Evolutionary conservation across 257 asterid species (phyloP), one percentile per base, ranked within the genome.

Genomic region (Thymus quinquecostatus): DNA sequence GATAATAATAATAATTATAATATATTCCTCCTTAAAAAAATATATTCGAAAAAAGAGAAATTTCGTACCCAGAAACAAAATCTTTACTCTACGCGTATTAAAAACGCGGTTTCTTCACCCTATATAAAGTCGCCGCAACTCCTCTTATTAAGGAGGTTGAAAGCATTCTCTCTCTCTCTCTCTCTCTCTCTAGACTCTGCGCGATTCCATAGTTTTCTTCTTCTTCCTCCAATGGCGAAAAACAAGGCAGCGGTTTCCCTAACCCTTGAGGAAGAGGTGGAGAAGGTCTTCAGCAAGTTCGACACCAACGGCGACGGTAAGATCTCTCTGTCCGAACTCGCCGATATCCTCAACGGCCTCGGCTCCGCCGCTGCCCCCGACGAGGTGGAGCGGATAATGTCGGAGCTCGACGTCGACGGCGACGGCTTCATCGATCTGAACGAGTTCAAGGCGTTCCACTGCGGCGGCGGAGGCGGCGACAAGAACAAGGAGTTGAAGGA

Each of bases 361-460:
- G 98, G 96, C 14, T 69, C 95, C 13, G 64, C 71, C 36, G 81
- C 92, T 34, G 28, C 88, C 63, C 13, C 75, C 27, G 92, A 83
- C 33, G 97, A 90, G 69, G 92, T 83, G 45, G 47, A 73, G 69
- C 78, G 85, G 21, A 81, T 86, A 70, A 90, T 92, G 98, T 53
- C 82, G 78, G 97, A 90, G 81, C 56, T 92, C 3, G 98, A 92
- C 76, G 69, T 75, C 32, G 91, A 92, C 86, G 97, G 98, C 66
- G 96, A 92, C 80, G 98, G 98, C 4, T 88, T 84, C 76, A 88
- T 92, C 76, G 98, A 92, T 33, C 47, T 86, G 78, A 79, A 84
- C 50, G 98, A 92, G 82, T 92, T 92, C 78, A 83, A 83, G 80
- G 85, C 85, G 11, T 86, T 87, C 78, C 84, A 90, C 66, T 77